phyloP scores from a whole-genome alignment of 2,329 filamentous ascomycete species.

The Claviceps citrina region DNA sequence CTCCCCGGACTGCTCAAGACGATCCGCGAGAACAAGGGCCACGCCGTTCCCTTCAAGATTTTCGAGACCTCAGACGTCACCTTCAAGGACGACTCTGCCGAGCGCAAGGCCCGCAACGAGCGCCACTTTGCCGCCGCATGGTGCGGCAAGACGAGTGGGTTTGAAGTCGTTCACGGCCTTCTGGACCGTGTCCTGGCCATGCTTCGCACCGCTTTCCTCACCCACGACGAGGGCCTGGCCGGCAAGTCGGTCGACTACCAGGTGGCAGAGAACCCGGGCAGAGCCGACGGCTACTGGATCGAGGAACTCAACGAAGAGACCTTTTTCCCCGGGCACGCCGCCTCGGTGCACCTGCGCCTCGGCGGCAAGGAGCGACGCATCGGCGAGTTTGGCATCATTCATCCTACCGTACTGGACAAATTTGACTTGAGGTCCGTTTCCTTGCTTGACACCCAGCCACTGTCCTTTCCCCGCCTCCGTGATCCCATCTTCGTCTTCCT shows the following conservation, averaged over 20 bases:
- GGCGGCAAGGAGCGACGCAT: slow-evolving; percentile 60
- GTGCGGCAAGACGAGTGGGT: slow-evolving; percentile 87
- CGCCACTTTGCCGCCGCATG: slow-evolving; percentile 90
- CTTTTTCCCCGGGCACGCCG: slow-evolving; percentile 82
- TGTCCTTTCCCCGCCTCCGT: too few species aligned
- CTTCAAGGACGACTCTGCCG: slow-evolving; percentile 67
- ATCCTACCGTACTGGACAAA: slow-evolving; percentile 83
- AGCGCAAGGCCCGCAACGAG: slow-evolving; percentile 84
- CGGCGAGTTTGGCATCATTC: slow-evolving; percentile 84
- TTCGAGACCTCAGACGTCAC: slow-evolving; percentile 86
- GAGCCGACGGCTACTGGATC: slow-evolving; percentile 76
- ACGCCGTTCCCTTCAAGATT: slow-evolving; percentile 77
- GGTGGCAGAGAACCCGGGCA: slow-evolving; percentile 36
- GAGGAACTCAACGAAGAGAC: slow-evolving; percentile 81
- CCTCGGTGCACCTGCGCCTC: slow-evolving; percentile 64
- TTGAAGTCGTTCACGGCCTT: slow-evolving; percentile 89
- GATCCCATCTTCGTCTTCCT: too few species aligned
- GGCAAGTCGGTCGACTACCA: slow-evolving; percentile 36
- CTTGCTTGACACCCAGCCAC: too few species aligned
- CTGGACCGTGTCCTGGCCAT: slow-evolving; percentile 85
- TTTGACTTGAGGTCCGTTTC: slow-evolving; percentile 63
- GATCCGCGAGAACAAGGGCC: slow-evolving; percentile 81
- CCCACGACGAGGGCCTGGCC: slow-evolving; percentile 51
- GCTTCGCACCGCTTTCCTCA: slow-evolving; percentile 71
- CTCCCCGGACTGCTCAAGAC: slow-evolving; percentile 85